These are phyloP conservation scores for Pochonia chlamydosporia DNA, from an alignment of 2,329 filamentous ascomycete species.

Conservation along the genomic window DNA sequence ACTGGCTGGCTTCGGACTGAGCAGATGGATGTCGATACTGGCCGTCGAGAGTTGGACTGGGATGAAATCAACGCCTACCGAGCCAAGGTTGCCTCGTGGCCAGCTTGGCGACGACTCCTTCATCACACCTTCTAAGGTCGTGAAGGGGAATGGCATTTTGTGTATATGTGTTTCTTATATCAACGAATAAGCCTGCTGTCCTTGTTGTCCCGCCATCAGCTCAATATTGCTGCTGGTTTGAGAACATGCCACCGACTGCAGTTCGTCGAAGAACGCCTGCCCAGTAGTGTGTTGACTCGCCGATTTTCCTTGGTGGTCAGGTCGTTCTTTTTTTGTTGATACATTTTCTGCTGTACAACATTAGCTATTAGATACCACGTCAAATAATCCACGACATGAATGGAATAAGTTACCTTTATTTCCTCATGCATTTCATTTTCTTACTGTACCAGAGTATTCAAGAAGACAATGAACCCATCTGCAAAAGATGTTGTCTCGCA, in stretches of 20 bases:
- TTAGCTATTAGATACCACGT: slow-evolving; percentile 19
- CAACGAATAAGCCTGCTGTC: not conserved
- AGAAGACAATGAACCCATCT: not conserved
- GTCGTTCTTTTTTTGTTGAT: not conserved
- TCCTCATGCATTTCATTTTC: not conserved
- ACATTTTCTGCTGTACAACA: slow-evolving; percentile 11
- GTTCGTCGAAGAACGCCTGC: not conserved
- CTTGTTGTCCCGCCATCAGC: too few relatives aligned
- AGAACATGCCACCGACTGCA: not conserved
- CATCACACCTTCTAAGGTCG: slow-evolving; percentile 31
- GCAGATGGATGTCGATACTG: slow-evolving; percentile 64
- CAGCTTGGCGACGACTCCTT: slow-evolving; percentile 40
- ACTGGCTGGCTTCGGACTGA: slow-evolving; percentile 50
- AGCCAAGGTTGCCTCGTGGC: slow-evolving; percentile 44
- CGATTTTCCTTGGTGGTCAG: not conserved
- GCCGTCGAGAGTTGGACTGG: slow-evolving; percentile 61
- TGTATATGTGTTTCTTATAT: not conserved
- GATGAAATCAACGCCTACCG: slow-evolving; percentile 53
- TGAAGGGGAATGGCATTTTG: not conserved
- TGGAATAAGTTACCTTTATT: not conserved
- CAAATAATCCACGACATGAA: not conserved
- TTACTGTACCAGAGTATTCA: not conserved
- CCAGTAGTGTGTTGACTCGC: not conserved
- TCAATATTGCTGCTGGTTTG: not conserved
- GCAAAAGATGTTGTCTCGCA: not conserved